A percentile compares a stretch with the other conserved stretches of the same genome.
Conservation (phyloP, 441 rosid genomes). For the Adansonia gregorii region DNA sequence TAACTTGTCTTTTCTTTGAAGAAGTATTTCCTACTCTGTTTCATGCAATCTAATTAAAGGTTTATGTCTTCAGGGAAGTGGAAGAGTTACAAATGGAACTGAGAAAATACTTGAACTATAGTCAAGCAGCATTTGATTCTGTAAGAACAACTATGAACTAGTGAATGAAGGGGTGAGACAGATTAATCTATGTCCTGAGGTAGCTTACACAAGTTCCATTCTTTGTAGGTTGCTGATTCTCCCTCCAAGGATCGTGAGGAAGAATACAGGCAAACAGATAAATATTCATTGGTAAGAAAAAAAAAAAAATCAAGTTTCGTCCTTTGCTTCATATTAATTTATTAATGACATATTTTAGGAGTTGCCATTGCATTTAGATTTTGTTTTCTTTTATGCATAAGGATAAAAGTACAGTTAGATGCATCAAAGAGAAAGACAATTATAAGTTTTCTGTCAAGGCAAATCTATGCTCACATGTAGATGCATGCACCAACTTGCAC, state of each 20-base stretch:
- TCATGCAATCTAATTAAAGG: conserved; percentile 20
- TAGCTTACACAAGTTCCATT: conserved; percentile 34
- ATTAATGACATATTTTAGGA: conserved; percentile 14
- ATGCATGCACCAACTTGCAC: background rate
- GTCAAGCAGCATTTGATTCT: conserved; percentile 45
- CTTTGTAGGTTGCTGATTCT: conserved; percentile 54
- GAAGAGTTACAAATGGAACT: conserved; percentile 60
- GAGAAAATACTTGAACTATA: conserved; percentile 47
- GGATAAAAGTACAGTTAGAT: conserved; percentile 3
- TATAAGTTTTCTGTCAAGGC: background rate
- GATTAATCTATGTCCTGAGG: conserved; percentile 25
- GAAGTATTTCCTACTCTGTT: conserved; percentile 16
- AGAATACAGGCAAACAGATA: conserved; percentile 47
- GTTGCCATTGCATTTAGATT: background rate
- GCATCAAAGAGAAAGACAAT: conserved; percentile 1
- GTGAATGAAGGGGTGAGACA: conserved; percentile 25
- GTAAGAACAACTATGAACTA: conserved; percentile 51
- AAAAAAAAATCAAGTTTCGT: background rate
- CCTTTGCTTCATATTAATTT: conserved; percentile 24
- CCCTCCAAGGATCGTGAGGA: conserved; percentile 46
- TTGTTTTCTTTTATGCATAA: conserved; percentile 25
- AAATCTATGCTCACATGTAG: conserved; percentile 11
- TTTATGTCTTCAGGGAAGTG: conserved; percentile 65
- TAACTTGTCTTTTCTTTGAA: conserved; percentile 15
- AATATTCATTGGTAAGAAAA: conserved; percentile 56